Conservation (phyloP, 1,284 basidiomycete species). For the Microbotryum silenes-acaulis region DNA sequence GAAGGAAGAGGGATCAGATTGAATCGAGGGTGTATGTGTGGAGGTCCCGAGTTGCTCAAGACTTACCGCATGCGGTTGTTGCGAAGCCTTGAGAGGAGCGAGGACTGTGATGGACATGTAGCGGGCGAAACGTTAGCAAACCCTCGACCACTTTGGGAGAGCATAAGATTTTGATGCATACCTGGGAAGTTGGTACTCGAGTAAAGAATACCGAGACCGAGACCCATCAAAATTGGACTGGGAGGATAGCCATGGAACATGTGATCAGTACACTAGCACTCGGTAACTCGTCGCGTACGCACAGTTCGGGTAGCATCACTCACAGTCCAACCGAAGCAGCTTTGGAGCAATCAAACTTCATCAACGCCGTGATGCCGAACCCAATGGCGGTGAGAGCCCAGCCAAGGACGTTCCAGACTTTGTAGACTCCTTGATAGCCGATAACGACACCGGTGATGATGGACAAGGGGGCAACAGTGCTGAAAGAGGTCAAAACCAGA, state of each 20-base stretch:
- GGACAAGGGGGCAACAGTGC: constrained; percentile 29
- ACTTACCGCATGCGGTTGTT: constrained; percentile 25
- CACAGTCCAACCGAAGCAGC: constrained; percentile 30
- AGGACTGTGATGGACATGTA: constrained; percentile 1
- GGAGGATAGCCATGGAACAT: too few relatives aligned
- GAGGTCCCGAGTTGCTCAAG: background rate
- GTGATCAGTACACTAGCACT: too few relatives aligned
- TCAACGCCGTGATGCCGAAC: constrained; percentile 38
- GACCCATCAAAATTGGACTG: constrained; percentile 14
- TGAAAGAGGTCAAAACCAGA: background rate
- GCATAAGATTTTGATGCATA: constrained; percentile 7
- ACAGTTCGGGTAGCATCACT: background rate
- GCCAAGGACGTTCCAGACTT: constrained; percentile 36
- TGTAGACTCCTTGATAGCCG: constrained; percentile 38
- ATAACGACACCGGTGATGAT: constrained; percentile 29
- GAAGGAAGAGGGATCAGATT: background rate
- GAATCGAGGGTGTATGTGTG: too few relatives aligned
- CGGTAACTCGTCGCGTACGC: too few relatives aligned
- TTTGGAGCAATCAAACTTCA: constrained; percentile 39
- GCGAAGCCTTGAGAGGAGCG: constrained; percentile 15
- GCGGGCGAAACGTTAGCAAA: too few relatives aligned
- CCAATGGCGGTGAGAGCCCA: constrained; percentile 34
- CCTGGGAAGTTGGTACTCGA: constrained; percentile 36
- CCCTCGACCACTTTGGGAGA: too few relatives aligned
- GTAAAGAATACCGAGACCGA: constrained; percentile 30